Evolutionary conservation across 495 filamentous ascomycete species (phyloP).

Genomic region (Endocarpon pusillum): DNA sequence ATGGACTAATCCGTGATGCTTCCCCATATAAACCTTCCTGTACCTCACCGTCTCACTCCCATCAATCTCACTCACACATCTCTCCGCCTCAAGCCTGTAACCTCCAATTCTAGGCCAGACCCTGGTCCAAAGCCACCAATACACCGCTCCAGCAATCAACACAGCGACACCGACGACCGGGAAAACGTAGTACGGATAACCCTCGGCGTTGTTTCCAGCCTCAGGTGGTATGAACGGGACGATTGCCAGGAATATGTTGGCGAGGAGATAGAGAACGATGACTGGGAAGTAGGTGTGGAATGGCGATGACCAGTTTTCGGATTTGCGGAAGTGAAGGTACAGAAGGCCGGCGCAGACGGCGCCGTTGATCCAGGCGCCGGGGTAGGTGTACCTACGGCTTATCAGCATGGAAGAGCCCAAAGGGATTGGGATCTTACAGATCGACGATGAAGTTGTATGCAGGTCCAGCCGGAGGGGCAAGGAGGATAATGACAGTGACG

Average conservation of each 20-base stretch:
- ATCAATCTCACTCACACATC: no score
- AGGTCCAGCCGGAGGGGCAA: conserved; percentile 49
- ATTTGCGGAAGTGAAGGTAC: conserved; percentile 5
- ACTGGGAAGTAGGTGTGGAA: conserved; percentile 27
- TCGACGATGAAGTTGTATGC: conserved; percentile 40
- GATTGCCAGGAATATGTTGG: conserved; percentile 33
- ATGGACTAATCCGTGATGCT: no score
- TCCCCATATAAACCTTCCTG: no score
- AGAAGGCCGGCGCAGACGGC: no score
- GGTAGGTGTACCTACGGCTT: no score
- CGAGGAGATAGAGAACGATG: conserved; percentile 40
- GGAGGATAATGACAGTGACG: conserved; percentile 44
- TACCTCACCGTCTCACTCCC: no score
- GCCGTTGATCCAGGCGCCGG: no score
- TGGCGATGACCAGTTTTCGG: conserved; percentile 15
- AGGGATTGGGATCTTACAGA: no score
- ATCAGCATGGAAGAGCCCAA: no score
- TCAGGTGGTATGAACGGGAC: conserved; percentile 33
- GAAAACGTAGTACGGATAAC: conserved; percentile 29
- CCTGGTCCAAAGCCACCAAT: conserved; percentile 40
- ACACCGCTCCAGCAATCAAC: conserved; percentile 32
- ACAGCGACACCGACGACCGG: not conserved
- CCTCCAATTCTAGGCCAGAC: conserved; percentile 29
- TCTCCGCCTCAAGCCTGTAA: no score
- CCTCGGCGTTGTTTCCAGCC: conserved; percentile 33